Evolutionary conservation across 2,329 filamentous ascomycete genomes (phyloP), one percentile per base, ranked within the genome.

Genomic region (Aspergillus puulaauensis): DNA sequence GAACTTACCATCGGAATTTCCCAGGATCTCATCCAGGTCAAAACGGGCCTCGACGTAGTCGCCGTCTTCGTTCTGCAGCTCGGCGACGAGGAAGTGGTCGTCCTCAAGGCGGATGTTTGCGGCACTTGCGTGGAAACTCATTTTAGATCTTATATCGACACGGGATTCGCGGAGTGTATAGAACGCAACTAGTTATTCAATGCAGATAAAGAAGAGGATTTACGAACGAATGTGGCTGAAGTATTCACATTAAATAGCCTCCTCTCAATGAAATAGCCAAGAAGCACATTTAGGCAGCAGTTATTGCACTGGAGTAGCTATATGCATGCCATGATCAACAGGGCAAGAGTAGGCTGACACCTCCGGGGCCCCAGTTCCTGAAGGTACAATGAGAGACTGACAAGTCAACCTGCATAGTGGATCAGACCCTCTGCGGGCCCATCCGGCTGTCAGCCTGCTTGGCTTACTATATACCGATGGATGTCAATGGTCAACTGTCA

Each of bases 111-210:
- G 12, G 52, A 65, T 62, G 27, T 60, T 35, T n/a, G 57, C 44
- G 7, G 64, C 64, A 48, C 19, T 57, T 7, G 39, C 15, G 43
- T 66, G 63, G 60, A 66, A 66, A 43, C 58, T 60, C 64, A 66
- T 66, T 44, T 31, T 66, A 37, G 17, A 21, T 21, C 31, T 1
- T n/a, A 17, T 31, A 9, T n/a, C 7, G 9, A 14, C 23, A 31
- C n/a, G n/a, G 15, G 45, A 24, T 45, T 2, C 9, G 24, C 4
- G 2, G 4, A 2, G 12, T 21, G n/a, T 35, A 27, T 37, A 21
- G 27, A 19, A 37, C 1, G 9, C 8, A 21, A n/a, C 3, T n/a
- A 27, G 21, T 44, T n/a, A 23, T 21, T 39, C 17, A 37, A 9
- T 49, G 8, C 15, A 17, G 31, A 31, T 49, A 17, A 4, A 19